Evolutionary conservation across 495 filamentous ascomycete genomes (phyloP).

Genomic region (Coniosporium apollinis): DNA sequence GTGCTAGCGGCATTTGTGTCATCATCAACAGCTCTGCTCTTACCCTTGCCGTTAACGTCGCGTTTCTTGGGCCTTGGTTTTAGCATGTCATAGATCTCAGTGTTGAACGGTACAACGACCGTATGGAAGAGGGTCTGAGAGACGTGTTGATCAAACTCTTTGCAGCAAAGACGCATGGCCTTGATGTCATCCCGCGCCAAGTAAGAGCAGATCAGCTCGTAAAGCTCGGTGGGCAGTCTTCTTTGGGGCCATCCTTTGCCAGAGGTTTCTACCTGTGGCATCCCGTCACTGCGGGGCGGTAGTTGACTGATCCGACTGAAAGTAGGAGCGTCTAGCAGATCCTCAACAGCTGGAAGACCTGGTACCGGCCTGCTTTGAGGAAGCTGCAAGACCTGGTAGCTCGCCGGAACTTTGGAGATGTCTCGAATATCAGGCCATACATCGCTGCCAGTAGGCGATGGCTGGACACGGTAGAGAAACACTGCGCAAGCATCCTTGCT

Average conservation of each 20-base stretch:
- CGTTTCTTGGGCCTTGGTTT: conserved; percentile 6
- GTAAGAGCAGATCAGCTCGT: conserved; percentile 26
- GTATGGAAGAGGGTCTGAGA: conserved; percentile 30
- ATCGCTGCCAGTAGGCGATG: no score
- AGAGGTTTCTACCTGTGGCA: no score
- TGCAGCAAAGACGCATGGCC: conserved; percentile 34
- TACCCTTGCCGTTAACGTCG: conserved; percentile 19
- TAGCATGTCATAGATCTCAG: conserved; percentile 33
- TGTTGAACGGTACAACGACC: conserved; percentile 36
- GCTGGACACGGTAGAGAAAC: no score
- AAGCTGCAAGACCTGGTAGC: no score
- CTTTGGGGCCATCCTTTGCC: conserved; percentile 31
- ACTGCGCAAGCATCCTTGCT: no score
- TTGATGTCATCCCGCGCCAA: conserved; percentile 32
- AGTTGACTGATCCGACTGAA: no score
- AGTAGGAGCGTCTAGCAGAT: no score
- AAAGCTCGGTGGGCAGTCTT: conserved; percentile 34
- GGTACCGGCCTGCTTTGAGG: no score
- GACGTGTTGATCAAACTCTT: conserved; percentile 34
- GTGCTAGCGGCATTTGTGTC: background rate
- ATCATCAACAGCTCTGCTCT: conserved; percentile 7
- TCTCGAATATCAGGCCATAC: no score
- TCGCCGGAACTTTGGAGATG: no score
- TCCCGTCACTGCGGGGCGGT: no score
- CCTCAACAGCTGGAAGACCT: no score